These are phyloP conservation scores for Blastobotrys robertii DNA, from an alignment of 805 yeast genomes.

Conservation along the genomic window DNA sequence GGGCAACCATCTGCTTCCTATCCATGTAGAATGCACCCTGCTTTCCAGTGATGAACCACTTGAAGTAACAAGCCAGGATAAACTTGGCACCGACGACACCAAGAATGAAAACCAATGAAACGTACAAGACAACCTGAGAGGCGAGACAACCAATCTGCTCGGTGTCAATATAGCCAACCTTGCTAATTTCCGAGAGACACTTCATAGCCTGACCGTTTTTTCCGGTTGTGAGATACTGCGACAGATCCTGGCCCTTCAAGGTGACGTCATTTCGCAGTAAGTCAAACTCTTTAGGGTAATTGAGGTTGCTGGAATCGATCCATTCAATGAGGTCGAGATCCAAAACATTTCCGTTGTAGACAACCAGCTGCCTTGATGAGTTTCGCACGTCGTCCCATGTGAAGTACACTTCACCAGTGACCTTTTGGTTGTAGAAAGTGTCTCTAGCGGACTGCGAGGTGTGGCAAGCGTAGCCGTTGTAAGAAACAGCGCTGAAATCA, in stretches of 20 bases:
- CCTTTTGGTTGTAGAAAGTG: conserved; percentile 50
- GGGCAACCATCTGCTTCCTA: conserved; percentile 46
- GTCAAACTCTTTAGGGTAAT: conserved; percentile 65
- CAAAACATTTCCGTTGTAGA: conserved; percentile 80
- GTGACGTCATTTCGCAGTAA: conserved; percentile 43
- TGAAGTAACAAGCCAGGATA: conserved; percentile 77
- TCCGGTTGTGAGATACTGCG: conserved; percentile 56
- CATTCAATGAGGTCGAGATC: conserved; percentile 71
- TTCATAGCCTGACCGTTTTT: conserved; percentile 64
- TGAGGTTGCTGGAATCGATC: conserved; percentile 59
- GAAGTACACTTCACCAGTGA: conserved; percentile 68
- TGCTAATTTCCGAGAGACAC: conserved; percentile 76
- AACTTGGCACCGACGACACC: conserved; percentile 73
- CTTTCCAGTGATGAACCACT: conserved; percentile 65
- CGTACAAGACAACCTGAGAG: conserved; percentile 68
- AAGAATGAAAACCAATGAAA: conserved; percentile 76
- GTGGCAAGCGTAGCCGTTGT: conserved; percentile 88
- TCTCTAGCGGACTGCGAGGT: conserved; percentile 61
- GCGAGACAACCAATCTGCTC: conserved; percentile 92
- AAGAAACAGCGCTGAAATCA: conserved; percentile 44
- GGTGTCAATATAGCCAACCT: conserved; percentile 83
- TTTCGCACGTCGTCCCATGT: conserved; percentile 81
- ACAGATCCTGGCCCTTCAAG: conserved; percentile 72
- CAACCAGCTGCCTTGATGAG: conserved; percentile 66
- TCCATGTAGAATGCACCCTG: conserved; percentile 72